Evolutionary conservation across 192 early-diverging fungal genomes (phyloP).

Genomic region (Piromyces sp.): DNA sequence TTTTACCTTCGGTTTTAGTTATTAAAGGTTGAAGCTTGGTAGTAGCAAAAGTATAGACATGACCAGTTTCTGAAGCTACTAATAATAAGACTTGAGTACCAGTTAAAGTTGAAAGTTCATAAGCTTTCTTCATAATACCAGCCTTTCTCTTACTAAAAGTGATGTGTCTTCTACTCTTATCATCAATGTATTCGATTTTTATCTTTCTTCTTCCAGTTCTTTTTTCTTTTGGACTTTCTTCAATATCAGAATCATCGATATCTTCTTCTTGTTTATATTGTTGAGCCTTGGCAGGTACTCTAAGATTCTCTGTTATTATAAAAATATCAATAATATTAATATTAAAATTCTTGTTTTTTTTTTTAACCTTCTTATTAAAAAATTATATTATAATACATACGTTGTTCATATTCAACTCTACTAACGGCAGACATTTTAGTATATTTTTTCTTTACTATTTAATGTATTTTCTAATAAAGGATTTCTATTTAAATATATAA

Average conservation of each 20-base stretch:
- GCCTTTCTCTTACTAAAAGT: slow-evolving; percentile 91
- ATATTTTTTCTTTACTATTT: no score
- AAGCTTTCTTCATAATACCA: slow-evolving; percentile 98
- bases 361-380: no score
- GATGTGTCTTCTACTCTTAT: slow-evolving; percentile 80
- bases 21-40: slow-evolving; percentile 84
- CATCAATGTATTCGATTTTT: slow-evolving; percentile 89
- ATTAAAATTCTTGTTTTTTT: no score
- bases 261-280: not conserved
- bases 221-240: slow-evolving; percentile 16
- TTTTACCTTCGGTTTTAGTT: slow-evolving; percentile 78
- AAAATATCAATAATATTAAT: no score
- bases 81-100: slow-evolving; percentile 85
- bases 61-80: slow-evolving; percentile 86
- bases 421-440: not conserved
- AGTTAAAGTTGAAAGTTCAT: slow-evolving; percentile 79
- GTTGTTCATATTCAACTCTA: not conserved
- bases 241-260: not conserved
- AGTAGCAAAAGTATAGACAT: slow-evolving; percentile 89
- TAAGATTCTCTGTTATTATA: not conserved
- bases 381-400: not conserved
- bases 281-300: not conserved
- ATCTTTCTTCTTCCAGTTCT: slow-evolving; percentile 77
- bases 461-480: no score
- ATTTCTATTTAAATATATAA: no score